Base-by-base conservation (phyloP, 1,284 basidiomycete genomes). In the Cystobasidiaceae sp. region DNA sequence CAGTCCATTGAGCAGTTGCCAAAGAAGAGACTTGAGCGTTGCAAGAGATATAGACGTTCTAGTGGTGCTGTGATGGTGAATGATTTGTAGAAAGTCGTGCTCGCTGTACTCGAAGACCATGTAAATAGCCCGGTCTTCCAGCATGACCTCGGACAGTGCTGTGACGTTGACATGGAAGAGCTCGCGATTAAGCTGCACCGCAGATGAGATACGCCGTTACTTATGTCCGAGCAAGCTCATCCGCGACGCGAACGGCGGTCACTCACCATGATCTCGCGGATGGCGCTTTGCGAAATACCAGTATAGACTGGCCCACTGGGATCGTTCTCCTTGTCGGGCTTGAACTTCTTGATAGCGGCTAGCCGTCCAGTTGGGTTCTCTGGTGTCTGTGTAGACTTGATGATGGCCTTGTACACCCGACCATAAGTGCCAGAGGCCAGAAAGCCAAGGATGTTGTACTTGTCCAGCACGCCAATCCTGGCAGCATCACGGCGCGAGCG, bases 31-130 rank as follows among this genome's bases (percentile, higher is more conserved):
- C 76, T 97, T 97, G 74, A 99, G 85, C 2, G 96, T 87, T 2
- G 86, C 79, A 0, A 81, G 77, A 0, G 87, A 83, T 41, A 97
- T 89, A 4, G 85, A 81, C 4, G 82, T 80, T 4, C 94, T 87
- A 0, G 88, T 90, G 74, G 93, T 90, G 3, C 90, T 90, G 74
- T 97, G 91, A 76, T 97, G 93, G 75, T 97, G 93, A 54, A 98
- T 97, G 67, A 98, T 87, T 90, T 97, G 93, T 89, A 97, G 80
- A 74, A 97, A 94, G 77, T 99, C 96, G 75, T 99, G 96, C 74
- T 98, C 96, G 3, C 94, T 93, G 71, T 96, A 99, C 72, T 97
- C 93, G 71, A 98, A 97, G 17, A 98, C 92, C 90, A 99, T 96
- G 76, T 92, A 94, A 66, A 97, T 96, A 0, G 92, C 90, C 77